Conservation (phyloP, 768 basidiomycete genomes). For the Scleroderma bovista region DNA sequence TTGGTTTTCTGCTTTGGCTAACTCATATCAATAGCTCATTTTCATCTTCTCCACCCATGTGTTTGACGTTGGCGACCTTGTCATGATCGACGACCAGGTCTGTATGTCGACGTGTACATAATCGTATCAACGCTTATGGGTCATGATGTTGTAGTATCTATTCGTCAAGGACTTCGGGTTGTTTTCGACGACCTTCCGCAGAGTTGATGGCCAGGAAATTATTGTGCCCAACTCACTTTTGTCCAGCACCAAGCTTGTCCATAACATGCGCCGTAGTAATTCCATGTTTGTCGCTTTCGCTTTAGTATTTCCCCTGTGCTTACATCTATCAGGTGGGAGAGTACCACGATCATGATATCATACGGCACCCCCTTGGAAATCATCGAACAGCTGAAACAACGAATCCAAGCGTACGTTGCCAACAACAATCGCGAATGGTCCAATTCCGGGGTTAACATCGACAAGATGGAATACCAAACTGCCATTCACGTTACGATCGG, state of each 20-base stretch:
- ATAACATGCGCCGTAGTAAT: slow-evolving; percentile 69
- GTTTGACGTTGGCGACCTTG: slow-evolving; percentile 79
- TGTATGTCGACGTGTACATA: not conserved
- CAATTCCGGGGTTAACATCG: slow-evolving; percentile 56
- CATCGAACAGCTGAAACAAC: slow-evolving; percentile 59
- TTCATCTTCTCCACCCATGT: slow-evolving; percentile 85
- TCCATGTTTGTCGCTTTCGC: slow-evolving; percentile 50
- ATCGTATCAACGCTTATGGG: not conserved
- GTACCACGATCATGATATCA: slow-evolving; percentile 56
- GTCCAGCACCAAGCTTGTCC: slow-evolving; percentile 65
- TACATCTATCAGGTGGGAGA: slow-evolving; percentile 49
- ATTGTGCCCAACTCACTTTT: slow-evolving; percentile 74
- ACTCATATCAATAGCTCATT: slow-evolving; percentile 47
- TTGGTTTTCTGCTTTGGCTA: not conserved
- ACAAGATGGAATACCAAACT: slow-evolving; percentile 78
- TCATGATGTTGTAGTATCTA: slow-evolving; percentile 17
- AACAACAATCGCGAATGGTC: slow-evolving; percentile 74
- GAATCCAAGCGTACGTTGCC: slow-evolving; percentile 53
- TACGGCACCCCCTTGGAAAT: slow-evolving; percentile 69
- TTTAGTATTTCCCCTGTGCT: not conserved
- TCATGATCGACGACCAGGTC: slow-evolving; percentile 74
- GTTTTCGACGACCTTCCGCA: slow-evolving; percentile 71
- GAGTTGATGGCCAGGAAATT: slow-evolving; percentile 78
- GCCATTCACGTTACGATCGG: slow-evolving; percentile 60
- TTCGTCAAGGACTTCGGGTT: slow-evolving; percentile 72